These are phyloP conservation scores for Mesembryanthemum crystallinum DNA, from an alignment of 148 eudicot species.

Conservation along the genomic window DNA sequence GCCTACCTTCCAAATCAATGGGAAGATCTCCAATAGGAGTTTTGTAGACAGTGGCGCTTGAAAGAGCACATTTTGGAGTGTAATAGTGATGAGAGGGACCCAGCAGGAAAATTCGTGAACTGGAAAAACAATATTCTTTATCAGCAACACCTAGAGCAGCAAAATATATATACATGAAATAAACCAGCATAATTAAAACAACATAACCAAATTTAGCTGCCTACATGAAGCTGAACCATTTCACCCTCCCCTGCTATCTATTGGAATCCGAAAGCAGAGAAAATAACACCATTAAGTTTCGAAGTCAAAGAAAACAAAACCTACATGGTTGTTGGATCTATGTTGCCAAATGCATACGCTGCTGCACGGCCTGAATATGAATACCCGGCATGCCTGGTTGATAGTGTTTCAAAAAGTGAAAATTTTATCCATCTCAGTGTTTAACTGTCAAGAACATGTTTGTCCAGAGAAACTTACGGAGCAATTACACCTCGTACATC, in stretches of 20 bases:
- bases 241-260: not conserved
- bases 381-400: slow-evolving; percentile 92
- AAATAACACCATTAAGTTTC: not conserved
- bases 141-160: not conserved
- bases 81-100: slow-evolving; percentile 99
- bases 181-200: not conserved
- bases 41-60: slow-evolving; percentile 80
- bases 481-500: slow-evolving; percentile 99
- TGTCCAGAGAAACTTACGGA: slow-evolving; percentile 61
- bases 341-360: slow-evolving; percentile 92
- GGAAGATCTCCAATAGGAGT: slow-evolving; percentile 92
- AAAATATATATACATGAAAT: not conserved
- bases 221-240: not conserved
- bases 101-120: slow-evolving; percentile 79
- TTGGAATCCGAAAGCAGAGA: not conserved
- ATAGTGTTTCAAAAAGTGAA: slow-evolving; percentile 13
- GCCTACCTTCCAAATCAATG: slow-evolving; percentile 79
- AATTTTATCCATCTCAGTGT: not conserved
- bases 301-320: slow-evolving; percentile 30
- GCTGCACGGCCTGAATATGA: slow-evolving; percentile 99
- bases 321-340: slow-evolving; percentile 83
- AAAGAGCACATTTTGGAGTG: slow-evolving; percentile 88
- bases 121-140: slow-evolving; percentile 28
- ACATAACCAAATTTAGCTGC: not conserved
- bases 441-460: not conserved